These are phyloP conservation scores for Neolentinus lepideus DNA, from an alignment of 1,284 basidiomycete species.

Conservation along the genomic window DNA sequence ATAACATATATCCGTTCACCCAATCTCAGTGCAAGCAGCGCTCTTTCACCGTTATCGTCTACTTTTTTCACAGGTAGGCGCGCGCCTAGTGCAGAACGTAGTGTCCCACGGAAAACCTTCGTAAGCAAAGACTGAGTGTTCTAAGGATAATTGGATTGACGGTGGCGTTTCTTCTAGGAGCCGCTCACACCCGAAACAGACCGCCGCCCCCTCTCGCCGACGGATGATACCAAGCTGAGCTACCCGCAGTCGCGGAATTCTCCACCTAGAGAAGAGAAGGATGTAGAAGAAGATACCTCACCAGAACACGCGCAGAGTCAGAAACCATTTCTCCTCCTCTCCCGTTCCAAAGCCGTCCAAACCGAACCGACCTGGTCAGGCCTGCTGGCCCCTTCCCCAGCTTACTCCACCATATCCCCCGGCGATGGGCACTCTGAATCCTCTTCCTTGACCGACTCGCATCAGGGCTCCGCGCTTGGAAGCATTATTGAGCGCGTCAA, in stretches of 20 bases:
- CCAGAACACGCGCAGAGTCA: conserved; percentile 34
- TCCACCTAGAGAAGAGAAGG: conserved; percentile 12
- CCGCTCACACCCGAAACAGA: conserved; percentile 39
- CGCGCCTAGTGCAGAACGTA: conserved; percentile 21
- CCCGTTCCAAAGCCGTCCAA: conserved; percentile 65
- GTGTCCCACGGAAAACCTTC: conserved; percentile 22
- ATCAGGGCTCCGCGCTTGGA: conserved; percentile 37
- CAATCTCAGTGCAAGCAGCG: not conserved
- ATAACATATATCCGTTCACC: conserved; percentile 2
- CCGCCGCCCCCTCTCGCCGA: conserved; percentile 48
- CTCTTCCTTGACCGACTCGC: conserved; percentile 54
- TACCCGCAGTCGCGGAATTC: conserved; percentile 31
- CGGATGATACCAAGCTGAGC: conserved; percentile 34
- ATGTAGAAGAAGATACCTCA: conserved; percentile 26
- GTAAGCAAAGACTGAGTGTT: conserved; percentile 24
- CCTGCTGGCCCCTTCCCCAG: conserved; percentile 25
- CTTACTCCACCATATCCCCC: conserved; percentile 35
- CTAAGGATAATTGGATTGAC: not conserved
- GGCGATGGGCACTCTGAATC: conserved; percentile 59
- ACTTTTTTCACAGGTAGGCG: conserved; percentile 10
- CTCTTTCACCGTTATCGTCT: conserved; percentile 6
- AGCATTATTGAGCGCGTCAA: conserved; percentile 68
- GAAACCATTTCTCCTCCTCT: conserved; percentile 50
- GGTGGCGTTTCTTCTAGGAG: not conserved
- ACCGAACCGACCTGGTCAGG: conserved; percentile 44